A percentile compares a stretch with the other conserved stretches of the same genome.
These are phyloP conservation scores for Lichtheimia corymbifera DNA, from an alignment of 371 early-diverging fungal species.

Conservation along the genomic window DNA sequence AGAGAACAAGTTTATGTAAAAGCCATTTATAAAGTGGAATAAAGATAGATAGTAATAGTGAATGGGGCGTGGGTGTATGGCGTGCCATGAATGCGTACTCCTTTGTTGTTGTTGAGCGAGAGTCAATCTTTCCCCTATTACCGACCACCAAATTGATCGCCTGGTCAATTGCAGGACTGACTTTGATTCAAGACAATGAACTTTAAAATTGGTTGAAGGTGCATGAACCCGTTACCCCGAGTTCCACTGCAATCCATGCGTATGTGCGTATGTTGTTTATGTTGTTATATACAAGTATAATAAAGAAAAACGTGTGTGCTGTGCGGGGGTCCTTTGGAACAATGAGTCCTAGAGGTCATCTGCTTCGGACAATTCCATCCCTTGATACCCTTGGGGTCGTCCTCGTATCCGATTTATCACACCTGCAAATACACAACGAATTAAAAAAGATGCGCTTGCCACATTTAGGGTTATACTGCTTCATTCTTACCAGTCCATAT, in stretches of 20 bases:
- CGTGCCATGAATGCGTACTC: too few relatives aligned
- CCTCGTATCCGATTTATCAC: conserved; percentile 18
- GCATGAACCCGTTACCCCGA: too few relatives aligned
- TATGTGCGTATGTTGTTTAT: too few relatives aligned
- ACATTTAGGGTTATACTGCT: too few relatives aligned
- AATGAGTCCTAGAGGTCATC: conserved; percentile 1
- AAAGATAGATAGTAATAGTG: too few relatives aligned
- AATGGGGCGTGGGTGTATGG: too few relatives aligned
- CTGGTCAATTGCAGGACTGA: conserved; percentile 1
- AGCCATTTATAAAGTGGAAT: too few relatives aligned
- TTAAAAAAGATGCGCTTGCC: background rate
- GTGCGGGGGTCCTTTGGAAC: background rate
- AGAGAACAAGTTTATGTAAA: too few relatives aligned
- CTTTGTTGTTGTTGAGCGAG: too few relatives aligned
- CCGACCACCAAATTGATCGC: conserved; percentile 3
- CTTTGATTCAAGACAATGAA: conserved; percentile 6
- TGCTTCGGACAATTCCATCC: conserved; percentile 44
- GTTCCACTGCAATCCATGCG: too few relatives aligned
- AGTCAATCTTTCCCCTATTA: background rate
- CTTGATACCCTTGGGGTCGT: conserved; percentile 36
- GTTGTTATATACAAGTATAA: background rate
- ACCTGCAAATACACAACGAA: conserved; percentile 13
- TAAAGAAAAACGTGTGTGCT: background rate
- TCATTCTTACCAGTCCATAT: conserved; percentile 31
- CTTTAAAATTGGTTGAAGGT: background rate